Evolutionary conservation across 106 monocot genomes (phyloP).

Genomic region (Allium cepa): DNA sequence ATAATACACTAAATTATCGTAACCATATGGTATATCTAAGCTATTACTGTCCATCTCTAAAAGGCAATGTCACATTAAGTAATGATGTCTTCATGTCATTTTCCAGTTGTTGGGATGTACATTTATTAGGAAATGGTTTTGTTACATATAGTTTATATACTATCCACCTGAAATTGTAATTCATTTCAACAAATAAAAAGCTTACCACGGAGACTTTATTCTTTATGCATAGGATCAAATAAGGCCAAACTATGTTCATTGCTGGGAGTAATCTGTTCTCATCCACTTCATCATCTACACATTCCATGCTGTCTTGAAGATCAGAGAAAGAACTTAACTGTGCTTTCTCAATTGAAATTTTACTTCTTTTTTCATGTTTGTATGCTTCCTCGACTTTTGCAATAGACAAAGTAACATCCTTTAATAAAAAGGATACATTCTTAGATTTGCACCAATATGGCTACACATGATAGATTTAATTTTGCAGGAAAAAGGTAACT

Average conservation of each 20-base stretch:
- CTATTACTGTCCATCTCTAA: too few species aligned
- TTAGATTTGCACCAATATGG: background rate
- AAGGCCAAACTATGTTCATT: slow-evolving; percentile 94
- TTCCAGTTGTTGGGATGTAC: background rate
- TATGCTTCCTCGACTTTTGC: slow-evolving; percentile 84
- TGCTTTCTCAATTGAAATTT: slow-evolving; percentile 52
- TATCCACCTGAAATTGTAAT: background rate
- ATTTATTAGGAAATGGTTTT: background rate
- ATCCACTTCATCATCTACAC: slow-evolving; percentile 43
- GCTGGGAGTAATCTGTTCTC: slow-evolving; percentile 93
- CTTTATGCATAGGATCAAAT: slow-evolving; percentile 71
- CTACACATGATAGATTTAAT: too few species aligned
- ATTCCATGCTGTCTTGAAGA: slow-evolving; percentile 33
- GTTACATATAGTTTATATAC: background rate
- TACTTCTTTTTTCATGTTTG: slow-evolving; percentile 61
- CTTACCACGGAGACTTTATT: slow-evolving; percentile 79
- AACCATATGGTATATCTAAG: too few species aligned
- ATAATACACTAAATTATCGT: too few species aligned
- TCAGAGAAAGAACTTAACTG: slow-evolving; percentile 33
- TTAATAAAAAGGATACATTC: background rate
- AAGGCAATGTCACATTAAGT: too few species aligned
- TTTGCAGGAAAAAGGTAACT: too few species aligned
- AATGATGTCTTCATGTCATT: too few species aligned
- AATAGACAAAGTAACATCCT: slow-evolving; percentile 60
- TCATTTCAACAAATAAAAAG: background rate